Base-by-base conservation (phyloP, 1,284 basidiomycete genomes). In the Leccinum solheimii region DNA sequence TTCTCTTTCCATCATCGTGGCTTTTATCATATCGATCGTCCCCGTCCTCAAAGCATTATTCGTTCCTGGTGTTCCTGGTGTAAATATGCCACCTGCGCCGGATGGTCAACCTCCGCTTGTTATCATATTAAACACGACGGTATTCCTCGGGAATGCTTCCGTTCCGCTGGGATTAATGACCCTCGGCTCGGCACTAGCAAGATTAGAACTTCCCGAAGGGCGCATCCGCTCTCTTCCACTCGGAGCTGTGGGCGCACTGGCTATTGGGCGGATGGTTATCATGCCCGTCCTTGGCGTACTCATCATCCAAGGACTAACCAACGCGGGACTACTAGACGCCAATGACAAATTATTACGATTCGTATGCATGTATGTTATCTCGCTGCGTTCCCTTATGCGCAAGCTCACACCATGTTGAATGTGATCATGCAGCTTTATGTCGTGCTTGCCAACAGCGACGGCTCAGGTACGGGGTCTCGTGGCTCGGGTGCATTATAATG, bases 21-120 rank as follows among this genome's bases (percentile, higher is more conserved):
- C 86, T 1, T 82, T 94, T 57, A 77, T 85, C 34, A 84, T 89
- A 64, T 84, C 91, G 0, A 78, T 94, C 5, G 75, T 92, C 1
- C 81, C 81, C 1, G 80, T 82, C 1, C 79, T 94, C 60, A 93
- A 93, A 70, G 89, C 85, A 0, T 79, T 94, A 6, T 91, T 94
- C 65, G 79, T 87, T 1, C 62, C 76, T 27, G 64, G 53, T 8
- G 79, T 86, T 1, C 75, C 81, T 0, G 80, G 79, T 1, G 79
- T 75, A 0, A 73, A 80, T 34, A 86, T 90, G 52, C 83, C 85
- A 1, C 73, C 80, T 30, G 89, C 87, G 0, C 92, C 92, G 0
- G 91, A 94, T 67, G 89, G 88, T 0, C 81, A 85, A 62, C 90
- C 91, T 1, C 91, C 91, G 0, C 80, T 94, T 16, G 81, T 85